phyloP scores from a whole-genome alignment of 305 asterid genomes.

The Fraxinus baroniana region DNA sequence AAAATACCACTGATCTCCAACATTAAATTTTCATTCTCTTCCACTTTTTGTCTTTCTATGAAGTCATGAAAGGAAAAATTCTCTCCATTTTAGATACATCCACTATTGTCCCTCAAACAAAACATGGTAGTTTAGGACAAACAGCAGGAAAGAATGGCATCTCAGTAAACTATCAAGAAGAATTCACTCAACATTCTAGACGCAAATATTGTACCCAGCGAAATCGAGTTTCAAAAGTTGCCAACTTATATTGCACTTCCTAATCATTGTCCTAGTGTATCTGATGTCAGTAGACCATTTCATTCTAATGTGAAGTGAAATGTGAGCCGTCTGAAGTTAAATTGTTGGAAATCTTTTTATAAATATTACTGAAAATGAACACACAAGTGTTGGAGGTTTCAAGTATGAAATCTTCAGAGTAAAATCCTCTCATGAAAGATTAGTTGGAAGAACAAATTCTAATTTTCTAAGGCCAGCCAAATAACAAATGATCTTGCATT shows the following conservation, averaged over 20 bases:
- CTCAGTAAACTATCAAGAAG: not conserved
- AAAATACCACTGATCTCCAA: not conserved
- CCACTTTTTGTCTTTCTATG: not conserved
- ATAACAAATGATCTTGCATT: not conserved
- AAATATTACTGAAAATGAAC: not conserved
- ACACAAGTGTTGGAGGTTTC: not conserved
- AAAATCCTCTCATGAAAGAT: not conserved
- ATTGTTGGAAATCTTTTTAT: not conserved
- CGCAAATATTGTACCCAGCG: not conserved
- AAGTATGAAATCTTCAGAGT: not conserved
- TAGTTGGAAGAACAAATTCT: not conserved
- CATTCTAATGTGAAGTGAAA: not conserved
- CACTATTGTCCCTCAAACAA: not conserved
- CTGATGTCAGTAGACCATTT: not conserved
- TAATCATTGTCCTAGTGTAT: not conserved
- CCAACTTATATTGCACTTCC: not conserved
- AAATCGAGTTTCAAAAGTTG: not conserved
- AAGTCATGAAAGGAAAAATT: not conserved
- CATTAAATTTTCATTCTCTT: not conserved
- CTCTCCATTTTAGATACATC: not conserved
- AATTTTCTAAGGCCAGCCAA: not conserved
- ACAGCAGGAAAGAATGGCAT: not conserved
- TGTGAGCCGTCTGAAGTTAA: not conserved
- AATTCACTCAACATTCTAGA: not conserved
- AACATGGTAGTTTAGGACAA: not conserved